Evolutionary conservation across 2,329 filamentous ascomycete genomes (phyloP).

Genomic region (Aspergillus ustus): DNA sequence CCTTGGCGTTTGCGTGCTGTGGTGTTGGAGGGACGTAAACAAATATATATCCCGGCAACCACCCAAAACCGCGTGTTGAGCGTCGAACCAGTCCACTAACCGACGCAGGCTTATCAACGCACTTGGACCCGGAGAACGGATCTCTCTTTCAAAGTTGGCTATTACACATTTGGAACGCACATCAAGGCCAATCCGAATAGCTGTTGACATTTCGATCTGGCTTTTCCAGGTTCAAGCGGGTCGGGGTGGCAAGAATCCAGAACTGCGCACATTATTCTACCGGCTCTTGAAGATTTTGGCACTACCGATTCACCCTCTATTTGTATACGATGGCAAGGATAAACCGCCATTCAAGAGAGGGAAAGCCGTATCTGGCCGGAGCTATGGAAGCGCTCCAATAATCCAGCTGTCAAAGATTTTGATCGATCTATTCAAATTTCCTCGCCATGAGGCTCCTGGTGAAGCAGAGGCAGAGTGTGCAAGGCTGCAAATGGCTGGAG

Average conservation of each 20-base stretch:
- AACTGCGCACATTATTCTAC: slow-evolving; percentile 90
- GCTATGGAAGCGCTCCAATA: slow-evolving; percentile 67
- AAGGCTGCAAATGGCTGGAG: slow-evolving; percentile 75
- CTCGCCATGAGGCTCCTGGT: slow-evolving; percentile 83
- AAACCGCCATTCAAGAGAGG: slow-evolving; percentile 89
- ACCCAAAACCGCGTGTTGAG: background rate
- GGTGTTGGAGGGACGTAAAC: background rate
- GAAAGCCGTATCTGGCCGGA: slow-evolving; percentile 60
- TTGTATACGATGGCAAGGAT: slow-evolving; percentile 86
- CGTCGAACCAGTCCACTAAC: background rate
- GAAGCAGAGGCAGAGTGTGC: slow-evolving; percentile 98
- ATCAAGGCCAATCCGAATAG: slow-evolving; percentile 77
- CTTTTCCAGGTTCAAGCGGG: slow-evolving; percentile 90
- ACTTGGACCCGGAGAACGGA: slow-evolving; percentile 77
- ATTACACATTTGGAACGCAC: slow-evolving; percentile 74
- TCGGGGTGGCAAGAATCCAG: slow-evolving; percentile 85
- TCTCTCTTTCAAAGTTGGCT: slow-evolving; percentile 82
- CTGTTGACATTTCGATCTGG: slow-evolving; percentile 96
- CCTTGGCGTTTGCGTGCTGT: background rate
- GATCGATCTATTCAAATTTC: slow-evolving; percentile 82
- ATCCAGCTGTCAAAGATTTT: slow-evolving; percentile 80
- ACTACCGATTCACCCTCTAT: slow-evolving; percentile 81
- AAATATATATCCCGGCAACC: slow-evolving; percentile 15
- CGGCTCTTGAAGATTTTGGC: slow-evolving; percentile 77
- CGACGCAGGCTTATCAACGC: slow-evolving; percentile 79